Percentiles rank a stretch among this genome's conserved stretches.
Evolutionary conservation across 2,329 filamentous ascomycete genomes (phyloP).

Genomic region (Parastagonospora nodorum): DNA sequence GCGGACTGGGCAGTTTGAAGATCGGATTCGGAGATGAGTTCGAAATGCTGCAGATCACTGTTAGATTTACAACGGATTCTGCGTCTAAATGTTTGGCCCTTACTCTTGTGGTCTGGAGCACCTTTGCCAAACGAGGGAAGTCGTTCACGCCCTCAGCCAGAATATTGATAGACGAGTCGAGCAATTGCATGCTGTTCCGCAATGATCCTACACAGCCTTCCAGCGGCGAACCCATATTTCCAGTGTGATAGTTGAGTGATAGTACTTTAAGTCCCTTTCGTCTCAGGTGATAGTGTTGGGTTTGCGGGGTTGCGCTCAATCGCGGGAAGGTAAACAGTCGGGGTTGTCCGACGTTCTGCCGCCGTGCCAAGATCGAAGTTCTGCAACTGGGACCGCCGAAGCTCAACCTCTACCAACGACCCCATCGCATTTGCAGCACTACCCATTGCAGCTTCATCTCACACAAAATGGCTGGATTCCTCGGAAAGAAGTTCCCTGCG

Average conservation of each 20-base stretch:
- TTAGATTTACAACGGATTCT: not conserved
- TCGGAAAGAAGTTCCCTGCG: constrained; percentile 59
- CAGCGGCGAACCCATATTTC: constrained; percentile 51
- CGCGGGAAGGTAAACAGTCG: constrained; percentile 23
- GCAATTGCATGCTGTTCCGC: constrained; percentile 63
- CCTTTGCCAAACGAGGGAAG: constrained; percentile 66
- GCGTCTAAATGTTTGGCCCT: constrained; percentile 15
- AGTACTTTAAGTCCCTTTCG: not conserved
- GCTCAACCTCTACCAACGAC: constrained; percentile 28
- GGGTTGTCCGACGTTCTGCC: constrained; percentile 18
- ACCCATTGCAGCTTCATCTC: constrained; percentile 37
- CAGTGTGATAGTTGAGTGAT: not conserved
- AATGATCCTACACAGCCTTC: constrained; percentile 65
- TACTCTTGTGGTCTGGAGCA: constrained; percentile 67
- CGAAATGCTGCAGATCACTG: constrained; percentile 71
- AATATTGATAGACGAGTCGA: constrained; percentile 67
- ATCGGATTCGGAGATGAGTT: constrained; percentile 84
- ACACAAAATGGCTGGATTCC: constrained; percentile 49
- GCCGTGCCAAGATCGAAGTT: constrained; percentile 36
- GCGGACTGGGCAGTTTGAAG: constrained; percentile 81
- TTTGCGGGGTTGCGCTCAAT: constrained; percentile 19
- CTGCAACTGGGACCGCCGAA: constrained; percentile 22
- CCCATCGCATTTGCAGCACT: constrained; percentile 36
- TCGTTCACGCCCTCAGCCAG: constrained; percentile 67
- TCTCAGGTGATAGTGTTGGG: not conserved